phyloP scores from a whole-genome alignment of 495 filamentous ascomycete species.

The Hypoxylon subgilvum region DNA sequence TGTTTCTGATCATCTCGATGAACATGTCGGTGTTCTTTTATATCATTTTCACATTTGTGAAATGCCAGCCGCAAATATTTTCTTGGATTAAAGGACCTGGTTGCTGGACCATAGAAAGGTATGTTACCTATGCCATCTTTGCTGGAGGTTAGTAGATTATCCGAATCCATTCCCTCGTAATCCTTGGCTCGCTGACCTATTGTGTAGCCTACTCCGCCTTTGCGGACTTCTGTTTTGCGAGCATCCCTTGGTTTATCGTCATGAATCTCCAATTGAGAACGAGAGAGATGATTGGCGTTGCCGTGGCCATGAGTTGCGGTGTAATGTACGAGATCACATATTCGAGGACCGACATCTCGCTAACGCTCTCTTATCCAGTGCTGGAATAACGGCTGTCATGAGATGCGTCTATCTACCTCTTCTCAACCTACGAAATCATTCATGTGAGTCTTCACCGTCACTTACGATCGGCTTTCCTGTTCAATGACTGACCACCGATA shows the following conservation, averaged over 20 bases:
- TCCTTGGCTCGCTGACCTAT: background rate
- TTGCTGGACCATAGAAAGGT: conserved; percentile 45
- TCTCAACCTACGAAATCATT: conserved; percentile 22
- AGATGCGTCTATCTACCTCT: conserved; percentile 30
- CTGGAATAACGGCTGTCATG: conserved; percentile 32
- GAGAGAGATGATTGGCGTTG: conserved; percentile 45
- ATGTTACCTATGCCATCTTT: conserved; percentile 38
- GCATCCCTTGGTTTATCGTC: conserved; percentile 44
- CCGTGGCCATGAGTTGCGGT: conserved; percentile 48
- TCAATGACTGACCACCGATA: background rate
- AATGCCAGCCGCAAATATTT: conserved; percentile 46
- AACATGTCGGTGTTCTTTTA: conserved; percentile 48
- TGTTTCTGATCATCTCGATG: conserved; percentile 43
- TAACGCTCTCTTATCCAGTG: conserved; percentile 26
- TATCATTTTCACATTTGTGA: conserved; percentile 48
- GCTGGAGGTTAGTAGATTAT: conserved; percentile 42
- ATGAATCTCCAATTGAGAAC: conserved; percentile 45
- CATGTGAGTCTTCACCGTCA: conserved; percentile 17
- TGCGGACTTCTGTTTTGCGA: conserved; percentile 47
- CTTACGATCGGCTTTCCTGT: background rate
- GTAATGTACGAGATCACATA: conserved; percentile 39
- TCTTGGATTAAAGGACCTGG: conserved; percentile 41
- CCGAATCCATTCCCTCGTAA: background rate
- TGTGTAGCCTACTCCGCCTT: conserved; percentile 41
- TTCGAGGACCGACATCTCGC: background rate